A percentile compares a stretch with the other conserved stretches of the same genome.
Conservation (phyloP, 768 basidiomycete species). For the Suillus spraguei region DNA sequence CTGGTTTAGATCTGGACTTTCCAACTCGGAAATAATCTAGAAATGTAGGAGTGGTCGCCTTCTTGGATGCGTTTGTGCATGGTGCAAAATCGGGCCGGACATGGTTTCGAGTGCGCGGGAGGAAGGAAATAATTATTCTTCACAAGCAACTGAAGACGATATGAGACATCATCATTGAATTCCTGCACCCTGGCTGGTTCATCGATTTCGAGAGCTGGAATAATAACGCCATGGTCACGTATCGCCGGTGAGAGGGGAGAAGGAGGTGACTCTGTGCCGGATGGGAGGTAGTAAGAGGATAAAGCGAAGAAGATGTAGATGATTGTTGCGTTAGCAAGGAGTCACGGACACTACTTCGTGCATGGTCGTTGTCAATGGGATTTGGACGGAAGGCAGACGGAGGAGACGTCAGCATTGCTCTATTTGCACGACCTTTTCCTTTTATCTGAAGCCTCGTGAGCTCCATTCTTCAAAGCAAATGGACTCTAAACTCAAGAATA, state of each 20-base stretch:
- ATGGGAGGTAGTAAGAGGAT: constrained; percentile 75
- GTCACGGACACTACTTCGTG: constrained; percentile 58
- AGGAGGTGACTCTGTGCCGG: constrained; percentile 61
- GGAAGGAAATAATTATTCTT: constrained; percentile 90
- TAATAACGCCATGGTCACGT: constrained; percentile 43
- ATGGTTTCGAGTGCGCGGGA: constrained; percentile 84
- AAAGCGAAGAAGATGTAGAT: constrained; percentile 72
- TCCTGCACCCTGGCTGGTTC: constrained; percentile 47
- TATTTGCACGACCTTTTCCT: constrained; percentile 35
- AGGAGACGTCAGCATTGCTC: constrained; percentile 37
- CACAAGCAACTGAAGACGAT: constrained; percentile 80
- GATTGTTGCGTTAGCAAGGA: constrained; percentile 65
- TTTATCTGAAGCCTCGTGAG: constrained; percentile 31
- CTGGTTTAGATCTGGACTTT: constrained; percentile 66
- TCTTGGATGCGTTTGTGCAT: constrained; percentile 37
- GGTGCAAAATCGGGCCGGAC: constrained; percentile 63
- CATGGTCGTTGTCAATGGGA: constrained; percentile 32
- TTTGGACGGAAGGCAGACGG: constrained; percentile 36
- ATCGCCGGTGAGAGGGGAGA: constrained; percentile 58
- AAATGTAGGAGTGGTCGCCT: constrained; percentile 53
- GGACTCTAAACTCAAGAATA: neutral
- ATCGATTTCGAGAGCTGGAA: constrained; percentile 52
- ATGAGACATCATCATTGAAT: constrained; percentile 78
- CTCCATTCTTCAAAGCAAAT: neutral
- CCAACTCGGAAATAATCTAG: constrained; percentile 73